Evolutionary conservation across 345 rosid genomes (phyloP).

Genomic region (Stellera chamaejasme): DNA sequence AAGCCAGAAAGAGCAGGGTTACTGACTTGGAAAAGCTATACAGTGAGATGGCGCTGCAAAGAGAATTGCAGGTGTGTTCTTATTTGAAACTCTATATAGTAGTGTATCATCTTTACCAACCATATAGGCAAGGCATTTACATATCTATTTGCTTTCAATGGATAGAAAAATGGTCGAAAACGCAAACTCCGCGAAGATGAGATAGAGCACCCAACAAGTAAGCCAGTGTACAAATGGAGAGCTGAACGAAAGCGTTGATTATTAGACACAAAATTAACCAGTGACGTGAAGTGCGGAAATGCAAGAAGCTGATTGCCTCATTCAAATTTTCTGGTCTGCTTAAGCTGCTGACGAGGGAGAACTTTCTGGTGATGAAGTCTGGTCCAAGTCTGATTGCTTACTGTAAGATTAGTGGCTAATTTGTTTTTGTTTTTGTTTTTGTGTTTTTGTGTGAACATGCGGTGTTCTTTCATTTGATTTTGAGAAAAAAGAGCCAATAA

Average conservation of each 20-base stretch:
- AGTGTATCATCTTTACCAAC: neutral
- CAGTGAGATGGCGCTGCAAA: conserved; percentile 65
- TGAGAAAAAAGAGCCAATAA: no score
- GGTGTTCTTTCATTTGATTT: no score
- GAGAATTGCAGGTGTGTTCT: conserved; percentile 62
- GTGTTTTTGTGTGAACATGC: no score
- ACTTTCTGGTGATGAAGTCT: no score
- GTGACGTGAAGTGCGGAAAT: no score
- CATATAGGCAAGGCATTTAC: neutral
- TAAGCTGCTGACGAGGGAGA: no score
- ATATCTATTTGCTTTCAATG: conserved; percentile 2
- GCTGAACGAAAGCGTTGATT: conserved; percentile 68
- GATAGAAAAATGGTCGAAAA: conserved; percentile 73
- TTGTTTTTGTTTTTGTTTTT: no score
- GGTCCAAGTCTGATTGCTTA: no score
- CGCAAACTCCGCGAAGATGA: conserved; percentile 76
- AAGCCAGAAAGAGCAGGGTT: conserved; percentile 59
- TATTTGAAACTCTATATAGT: neutral
- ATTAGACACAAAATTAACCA: no score
- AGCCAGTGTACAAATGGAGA: conserved; percentile 70
- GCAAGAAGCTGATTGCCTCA: no score
- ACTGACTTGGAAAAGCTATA: conserved; percentile 62
- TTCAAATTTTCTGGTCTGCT: no score
- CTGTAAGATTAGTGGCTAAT: no score
- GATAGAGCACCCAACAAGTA: conserved; percentile 47